A percentile compares a stretch with the other conserved stretches of the same genome.
Conservation (phyloP, 2,329 filamentous ascomycete species). For the Eutypa lata region DNA sequence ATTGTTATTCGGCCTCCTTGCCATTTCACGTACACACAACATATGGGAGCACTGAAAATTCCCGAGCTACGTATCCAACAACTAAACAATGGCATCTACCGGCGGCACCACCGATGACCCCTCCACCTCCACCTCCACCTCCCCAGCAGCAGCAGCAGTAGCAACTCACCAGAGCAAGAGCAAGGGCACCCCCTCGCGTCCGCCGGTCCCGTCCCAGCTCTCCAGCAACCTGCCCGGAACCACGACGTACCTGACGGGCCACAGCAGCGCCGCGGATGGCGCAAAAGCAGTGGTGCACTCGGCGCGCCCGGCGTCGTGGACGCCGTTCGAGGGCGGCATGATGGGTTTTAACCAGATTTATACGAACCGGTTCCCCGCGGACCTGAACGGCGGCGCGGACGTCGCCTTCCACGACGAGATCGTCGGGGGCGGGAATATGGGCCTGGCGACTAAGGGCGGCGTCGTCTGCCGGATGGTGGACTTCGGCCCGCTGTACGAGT, state of each 20-base stretch:
- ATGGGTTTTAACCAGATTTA: slow-evolving; percentile 40
- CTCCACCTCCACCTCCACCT: no score
- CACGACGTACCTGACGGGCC: slow-evolving; percentile 26
- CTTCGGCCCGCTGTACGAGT: slow-evolving; percentile 39
- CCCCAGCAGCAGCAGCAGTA: no score
- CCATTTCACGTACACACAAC: no score
- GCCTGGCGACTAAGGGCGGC: slow-evolving; percentile 30
- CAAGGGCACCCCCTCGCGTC: no score
- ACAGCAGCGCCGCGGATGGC: slow-evolving; percentile 16
- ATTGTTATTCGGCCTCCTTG: no score
- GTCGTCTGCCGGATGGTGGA: slow-evolving; percentile 44
- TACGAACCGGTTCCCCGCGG: slow-evolving; percentile 37
- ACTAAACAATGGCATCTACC: no score
- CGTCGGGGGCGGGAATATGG: slow-evolving; percentile 34
- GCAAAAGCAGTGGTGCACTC: slow-evolving; percentile 34
- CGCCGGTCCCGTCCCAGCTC: slow-evolving; percentile 4
- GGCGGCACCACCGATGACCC: no score
- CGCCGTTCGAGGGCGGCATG: slow-evolving; percentile 25
- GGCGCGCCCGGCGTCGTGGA: slow-evolving; percentile 24
- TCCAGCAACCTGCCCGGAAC: slow-evolving; percentile 14
- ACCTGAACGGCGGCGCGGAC: slow-evolving; percentile 39
- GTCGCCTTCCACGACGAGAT: slow-evolving; percentile 33
- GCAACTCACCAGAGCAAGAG: no score
- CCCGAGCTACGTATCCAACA: no score
- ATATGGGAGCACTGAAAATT: no score